phyloP scores from a whole-genome alignment of 768 basidiomycete genomes.

The Xerocomellus dryophilus region DNA sequence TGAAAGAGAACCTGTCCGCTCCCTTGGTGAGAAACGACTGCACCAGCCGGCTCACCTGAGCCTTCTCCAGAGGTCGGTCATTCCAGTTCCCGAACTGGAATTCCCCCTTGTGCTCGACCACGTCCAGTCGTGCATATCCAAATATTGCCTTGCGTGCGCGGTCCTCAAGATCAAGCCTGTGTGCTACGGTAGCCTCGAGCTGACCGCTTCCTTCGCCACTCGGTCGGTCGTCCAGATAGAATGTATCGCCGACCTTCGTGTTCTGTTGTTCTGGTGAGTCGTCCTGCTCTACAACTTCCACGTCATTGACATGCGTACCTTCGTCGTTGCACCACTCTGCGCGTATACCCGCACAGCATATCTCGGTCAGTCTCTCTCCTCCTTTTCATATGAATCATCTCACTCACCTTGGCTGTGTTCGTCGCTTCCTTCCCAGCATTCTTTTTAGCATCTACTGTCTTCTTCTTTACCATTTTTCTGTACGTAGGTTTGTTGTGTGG shows the following conservation, averaged over 20 bases:
- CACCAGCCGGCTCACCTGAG: background rate
- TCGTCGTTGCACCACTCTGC: too few relatives aligned
- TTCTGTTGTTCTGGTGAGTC: background rate
- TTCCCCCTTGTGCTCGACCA: background rate
- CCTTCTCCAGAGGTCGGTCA: background rate
- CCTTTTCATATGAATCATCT: too few relatives aligned
- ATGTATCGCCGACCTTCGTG: background rate
- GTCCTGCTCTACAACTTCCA: too few relatives aligned
- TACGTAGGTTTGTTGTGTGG: too few relatives aligned
- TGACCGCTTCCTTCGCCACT: background rate
- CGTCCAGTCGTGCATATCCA: background rate
- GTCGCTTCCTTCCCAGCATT: too few relatives aligned
- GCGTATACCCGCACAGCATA: too few relatives aligned
- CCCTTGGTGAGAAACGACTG: background rate
- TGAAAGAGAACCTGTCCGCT: too few relatives aligned
- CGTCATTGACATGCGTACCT: too few relatives aligned
- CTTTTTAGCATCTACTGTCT: too few relatives aligned
- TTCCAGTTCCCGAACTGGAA: background rate
- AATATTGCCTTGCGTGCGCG: background rate
- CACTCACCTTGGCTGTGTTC: too few relatives aligned
- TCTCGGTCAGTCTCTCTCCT: too few relatives aligned
- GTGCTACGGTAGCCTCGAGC: background rate
- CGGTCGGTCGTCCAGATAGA: background rate
- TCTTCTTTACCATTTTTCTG: too few relatives aligned
- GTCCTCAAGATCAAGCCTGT: background rate